phyloP scores from a whole-genome alignment of 2,329 filamentous ascomycete genomes.

The Colletotrichum musae region DNA sequence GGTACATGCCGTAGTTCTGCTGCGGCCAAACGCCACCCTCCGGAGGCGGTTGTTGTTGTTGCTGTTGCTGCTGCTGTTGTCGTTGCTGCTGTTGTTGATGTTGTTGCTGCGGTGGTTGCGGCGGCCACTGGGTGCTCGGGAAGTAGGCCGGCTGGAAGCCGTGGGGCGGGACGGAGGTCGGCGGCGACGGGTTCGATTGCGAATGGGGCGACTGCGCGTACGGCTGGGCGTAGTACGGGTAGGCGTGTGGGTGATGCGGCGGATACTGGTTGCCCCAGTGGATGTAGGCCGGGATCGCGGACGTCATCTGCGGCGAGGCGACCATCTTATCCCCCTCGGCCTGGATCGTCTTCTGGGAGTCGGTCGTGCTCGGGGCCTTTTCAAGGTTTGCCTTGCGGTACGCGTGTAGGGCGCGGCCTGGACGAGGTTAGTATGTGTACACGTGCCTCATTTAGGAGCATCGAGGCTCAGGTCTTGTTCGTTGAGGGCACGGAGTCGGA shows the following conservation, averaged over 20 bases:
- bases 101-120: constrained; percentile 25
- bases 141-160: constrained; percentile 37
- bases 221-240: constrained; percentile 39
- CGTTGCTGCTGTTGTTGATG: constrained; percentile 21
- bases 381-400: constrained; percentile 32
- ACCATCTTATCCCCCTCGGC: constrained; percentile 39
- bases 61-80: constrained; percentile 9
- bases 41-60: constrained; percentile 22
- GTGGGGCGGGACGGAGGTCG: constrained; percentile 35
- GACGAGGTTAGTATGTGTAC: constrained; percentile 6
- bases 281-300: constrained; percentile 35
- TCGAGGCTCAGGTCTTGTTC: neutral
- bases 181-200: constrained; percentile 34
- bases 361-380: constrained; percentile 37
- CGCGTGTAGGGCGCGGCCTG: constrained; percentile 40
- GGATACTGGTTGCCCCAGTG: constrained; percentile 38
- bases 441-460: neutral
- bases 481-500: too few relatives aligned
- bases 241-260: constrained; percentile 35
- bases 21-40: constrained; percentile 40
- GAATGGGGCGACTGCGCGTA: constrained; percentile 39
- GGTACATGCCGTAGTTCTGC: constrained; percentile 42
- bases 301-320: constrained; percentile 41
- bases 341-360: constrained; percentile 33
- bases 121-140: constrained; percentile 34